Evolutionary conservation across 2,329 filamentous ascomycete genomes (phyloP).

Genomic region (Lizonia empirigonia): DNA sequence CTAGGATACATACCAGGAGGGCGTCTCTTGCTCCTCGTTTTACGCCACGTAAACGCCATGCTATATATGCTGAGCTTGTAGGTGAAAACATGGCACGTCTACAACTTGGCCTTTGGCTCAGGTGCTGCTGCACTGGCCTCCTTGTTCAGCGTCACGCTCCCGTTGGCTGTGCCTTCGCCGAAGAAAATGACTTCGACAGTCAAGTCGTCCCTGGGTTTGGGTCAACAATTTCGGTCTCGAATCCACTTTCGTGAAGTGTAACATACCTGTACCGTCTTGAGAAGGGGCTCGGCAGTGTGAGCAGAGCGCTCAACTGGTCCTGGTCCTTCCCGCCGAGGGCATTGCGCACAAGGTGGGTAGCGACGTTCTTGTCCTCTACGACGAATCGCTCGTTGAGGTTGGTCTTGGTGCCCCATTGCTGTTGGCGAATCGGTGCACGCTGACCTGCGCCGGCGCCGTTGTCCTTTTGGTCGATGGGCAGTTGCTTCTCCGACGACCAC

Average conservation of each 20-base stretch:
- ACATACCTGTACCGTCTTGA: slow-evolving; percentile 84
- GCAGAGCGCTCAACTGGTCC: slow-evolving; percentile 89
- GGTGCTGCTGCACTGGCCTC: slow-evolving; percentile 75
- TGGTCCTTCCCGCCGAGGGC: slow-evolving; percentile 90
- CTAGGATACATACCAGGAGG: slow-evolving; percentile 8
- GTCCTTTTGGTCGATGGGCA: slow-evolving; percentile 76
- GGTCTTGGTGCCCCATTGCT: slow-evolving; percentile 85
- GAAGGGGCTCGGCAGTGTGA: slow-evolving; percentile 90
- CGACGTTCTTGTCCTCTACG: slow-evolving; percentile 93
- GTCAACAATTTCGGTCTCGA: not conserved
- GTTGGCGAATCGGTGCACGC: slow-evolving; percentile 82
- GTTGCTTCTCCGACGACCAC: slow-evolving; percentile 61
- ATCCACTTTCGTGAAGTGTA: not conserved
- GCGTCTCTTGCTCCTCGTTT: not conserved
- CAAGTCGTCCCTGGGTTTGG: slow-evolving; percentile 76
- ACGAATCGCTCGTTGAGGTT: slow-evolving; percentile 82
- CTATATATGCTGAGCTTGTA: slow-evolving; percentile 3
- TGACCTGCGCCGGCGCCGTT: slow-evolving; percentile 68
- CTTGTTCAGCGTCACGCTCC: slow-evolving; percentile 80
- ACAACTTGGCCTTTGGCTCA: slow-evolving; percentile 57
- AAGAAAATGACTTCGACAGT: slow-evolving; percentile 99
- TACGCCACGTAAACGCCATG: slow-evolving; percentile 16
- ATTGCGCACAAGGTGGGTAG: slow-evolving; percentile 93
- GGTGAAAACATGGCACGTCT: not conserved
- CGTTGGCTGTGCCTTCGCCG: slow-evolving; percentile 76